Percentiles rank a stretch among this genome's conserved stretches.
Conservation (phyloP, 2,329 filamentous ascomycete genomes). For the Alternaria atra region DNA sequence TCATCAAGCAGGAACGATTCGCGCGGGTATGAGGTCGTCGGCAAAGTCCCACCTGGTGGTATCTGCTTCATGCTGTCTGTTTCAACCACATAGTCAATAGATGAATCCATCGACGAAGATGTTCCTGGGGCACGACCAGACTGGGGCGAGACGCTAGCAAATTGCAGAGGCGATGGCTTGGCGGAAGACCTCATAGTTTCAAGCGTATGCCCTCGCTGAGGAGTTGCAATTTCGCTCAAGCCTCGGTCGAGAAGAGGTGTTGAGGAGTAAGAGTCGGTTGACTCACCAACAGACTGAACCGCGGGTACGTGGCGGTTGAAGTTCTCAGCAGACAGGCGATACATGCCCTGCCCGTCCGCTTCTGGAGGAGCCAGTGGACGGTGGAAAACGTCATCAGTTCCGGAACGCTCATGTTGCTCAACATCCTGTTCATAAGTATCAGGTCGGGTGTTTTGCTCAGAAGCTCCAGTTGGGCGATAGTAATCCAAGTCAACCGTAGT, state of each 20-base stretch:
- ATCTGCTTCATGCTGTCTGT: slow-evolving; percentile 62
- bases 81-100: slow-evolving; percentile 60
- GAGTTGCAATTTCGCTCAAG: slow-evolving; percentile 40
- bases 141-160: slow-evolving; percentile 24
- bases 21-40: slow-evolving; percentile 40
- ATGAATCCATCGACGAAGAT: slow-evolving; percentile 56
- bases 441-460: slow-evolving; percentile 26
- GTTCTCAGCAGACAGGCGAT: slow-evolving; percentile 43
- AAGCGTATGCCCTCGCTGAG: slow-evolving; percentile 40
- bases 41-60: slow-evolving; percentile 54
- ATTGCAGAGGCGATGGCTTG: slow-evolving; percentile 45
- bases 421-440: slow-evolving; percentile 31
- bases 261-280: slow-evolving; percentile 78
- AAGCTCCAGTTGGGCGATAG: slow-evolving; percentile 34
- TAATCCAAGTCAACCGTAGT: slow-evolving; percentile 31
- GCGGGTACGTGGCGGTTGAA: slow-evolving; percentile 37
- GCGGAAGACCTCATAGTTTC: slow-evolving; percentile 61
- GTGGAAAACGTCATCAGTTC: slow-evolving; percentile 38
- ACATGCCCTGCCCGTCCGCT: slow-evolving; percentile 42
- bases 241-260: slow-evolving; percentile 79
- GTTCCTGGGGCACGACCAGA: slow-evolving; percentile 23
- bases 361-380: slow-evolving; percentile 30
- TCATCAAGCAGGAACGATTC: slow-evolving; percentile 63
- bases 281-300: slow-evolving; percentile 61
- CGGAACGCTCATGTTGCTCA: slow-evolving; percentile 29